Evolutionary conservation across 179 eudicot genomes (phyloP), one percentile per base, ranked within the genome.

Genomic region (Gypsophila paniculata): DNA sequence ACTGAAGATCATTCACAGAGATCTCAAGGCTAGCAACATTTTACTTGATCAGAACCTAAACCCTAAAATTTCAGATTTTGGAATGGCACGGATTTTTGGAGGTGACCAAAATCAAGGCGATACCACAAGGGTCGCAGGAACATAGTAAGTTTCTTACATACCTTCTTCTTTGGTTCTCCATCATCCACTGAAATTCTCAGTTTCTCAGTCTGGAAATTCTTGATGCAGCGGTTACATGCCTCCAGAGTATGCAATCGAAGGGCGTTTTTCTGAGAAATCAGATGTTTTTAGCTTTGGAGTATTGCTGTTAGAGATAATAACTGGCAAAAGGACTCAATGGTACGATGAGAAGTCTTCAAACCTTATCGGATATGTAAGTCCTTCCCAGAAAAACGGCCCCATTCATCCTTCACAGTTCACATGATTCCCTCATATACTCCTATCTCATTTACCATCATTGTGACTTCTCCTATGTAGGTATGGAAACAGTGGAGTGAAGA

Each of bases 1-100:
- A 65, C 62, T 82, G 55, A 80, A 54, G 76, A 85, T 85, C 70
- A 82, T 82, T 68, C 85, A 82, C 63, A 57, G 83, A 59, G 86
- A 81, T 74, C 68, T 84, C 26, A 84, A 84, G 68, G 73, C 82
- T 3, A 65, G 72, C 29, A 68, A 68, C 46, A 68, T 68, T 29
- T 53, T 68, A 68, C 61, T 68, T 49, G 72, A 68, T 53, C 61
- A 68, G 46, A 68, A 79, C 0, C 74, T 78, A 8, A 77, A 76
- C 65, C 85, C 88, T 0, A 86, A 82, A 51, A 86, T 84, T 48
- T 73, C 89, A 18, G 89, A 86, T 71, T 84, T 86, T 75, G 87
- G 87, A 26, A 78, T 78, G 79, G 89, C 89, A 2, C 80, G 79
- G 67, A 82, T 85, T 26, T 71, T 83, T 51, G 83, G 78, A 17